These are phyloP conservation scores for Chrysoporthe austroafricana DNA, from an alignment of 2,329 filamentous ascomycete species.

Conservation along the genomic window DNA sequence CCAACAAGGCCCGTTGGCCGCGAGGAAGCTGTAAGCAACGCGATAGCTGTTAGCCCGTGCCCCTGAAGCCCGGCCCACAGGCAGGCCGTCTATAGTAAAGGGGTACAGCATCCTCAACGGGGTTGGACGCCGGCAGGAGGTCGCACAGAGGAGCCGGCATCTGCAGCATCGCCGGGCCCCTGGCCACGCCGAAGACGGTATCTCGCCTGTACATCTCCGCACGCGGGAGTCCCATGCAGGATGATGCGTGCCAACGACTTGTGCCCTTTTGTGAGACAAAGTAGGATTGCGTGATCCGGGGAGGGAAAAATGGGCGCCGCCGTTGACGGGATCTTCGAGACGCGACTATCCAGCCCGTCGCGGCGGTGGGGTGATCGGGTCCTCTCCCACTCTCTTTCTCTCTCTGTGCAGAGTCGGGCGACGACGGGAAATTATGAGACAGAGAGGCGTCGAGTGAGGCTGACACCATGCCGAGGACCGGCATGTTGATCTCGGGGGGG, in stretches of 20 bases:
- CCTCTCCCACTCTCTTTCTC: no score
- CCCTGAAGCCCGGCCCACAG: neutral
- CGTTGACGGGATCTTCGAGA: neutral
- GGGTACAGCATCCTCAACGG: constrained; percentile 1
- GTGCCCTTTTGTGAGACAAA: neutral
- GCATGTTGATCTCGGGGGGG: neutral
- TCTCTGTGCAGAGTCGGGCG: neutral
- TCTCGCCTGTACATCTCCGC: neutral
- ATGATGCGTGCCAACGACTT: neutral
- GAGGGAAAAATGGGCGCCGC: neutral
- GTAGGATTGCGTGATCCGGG: neutral
- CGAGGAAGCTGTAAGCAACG: neutral
- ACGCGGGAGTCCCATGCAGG: no score
- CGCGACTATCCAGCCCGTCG: no score
- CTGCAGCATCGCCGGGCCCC: neutral
- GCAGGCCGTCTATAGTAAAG: neutral
- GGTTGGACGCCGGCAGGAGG: constrained; percentile 6
- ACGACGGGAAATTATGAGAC: neutral
- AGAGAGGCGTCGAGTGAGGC: neutral
- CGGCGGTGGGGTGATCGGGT: no score
- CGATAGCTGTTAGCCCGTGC: neutral
- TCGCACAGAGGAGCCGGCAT: constrained; percentile 11
- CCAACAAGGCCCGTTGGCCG: no score
- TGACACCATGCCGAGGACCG: neutral
- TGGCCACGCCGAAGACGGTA: neutral